These are phyloP conservation scores for Abrus pulchellus DNA, from an alignment of 306 rosid species.

Conservation along the genomic window DNA sequence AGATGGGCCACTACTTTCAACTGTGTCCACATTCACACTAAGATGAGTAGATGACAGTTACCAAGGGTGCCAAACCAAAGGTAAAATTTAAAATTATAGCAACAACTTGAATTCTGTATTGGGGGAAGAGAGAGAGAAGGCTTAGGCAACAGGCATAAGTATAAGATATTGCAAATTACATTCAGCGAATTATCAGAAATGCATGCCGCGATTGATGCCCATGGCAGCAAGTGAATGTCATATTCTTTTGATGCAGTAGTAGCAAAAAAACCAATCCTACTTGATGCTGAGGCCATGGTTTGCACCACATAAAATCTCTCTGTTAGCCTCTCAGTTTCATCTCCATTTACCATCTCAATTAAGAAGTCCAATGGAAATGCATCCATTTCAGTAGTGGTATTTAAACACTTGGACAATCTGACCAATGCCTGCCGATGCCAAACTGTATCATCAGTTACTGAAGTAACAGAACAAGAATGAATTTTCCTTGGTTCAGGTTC, in stretches of 20 bases:
- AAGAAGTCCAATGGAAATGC: conserved; percentile 72
- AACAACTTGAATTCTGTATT: conserved; percentile 27
- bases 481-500: conserved; percentile 76
- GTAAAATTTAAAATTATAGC: conserved; percentile 32
- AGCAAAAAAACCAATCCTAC: conserved; percentile 92
- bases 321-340: conserved; percentile 64
- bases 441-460: conserved; percentile 64
- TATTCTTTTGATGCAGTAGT: conserved; percentile 88
- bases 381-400: conserved; percentile 69
- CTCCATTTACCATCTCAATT: conserved; percentile 70
- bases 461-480: conserved; percentile 79
- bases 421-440: conserved; percentile 88
- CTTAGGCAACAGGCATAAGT: conserved; percentile 36
- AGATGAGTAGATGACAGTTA: conserved; percentile 20
- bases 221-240: conserved; percentile 96
- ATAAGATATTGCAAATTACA: conserved; percentile 66
- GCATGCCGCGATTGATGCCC: conserved; percentile 98
- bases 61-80: conserved; percentile 30
- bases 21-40: conserved; percentile 26
- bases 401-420: conserved; percentile 71
- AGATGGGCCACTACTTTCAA: conserved; percentile 29
- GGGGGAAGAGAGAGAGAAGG: conserved; percentile 1
- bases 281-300: conserved; percentile 81
- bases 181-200: conserved; percentile 68
- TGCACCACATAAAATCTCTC: conserved; percentile 88